Evolutionary conservation across 116 monocot genomes (phyloP).

Genomic region (Phalaenopsis hybrid): DNA sequence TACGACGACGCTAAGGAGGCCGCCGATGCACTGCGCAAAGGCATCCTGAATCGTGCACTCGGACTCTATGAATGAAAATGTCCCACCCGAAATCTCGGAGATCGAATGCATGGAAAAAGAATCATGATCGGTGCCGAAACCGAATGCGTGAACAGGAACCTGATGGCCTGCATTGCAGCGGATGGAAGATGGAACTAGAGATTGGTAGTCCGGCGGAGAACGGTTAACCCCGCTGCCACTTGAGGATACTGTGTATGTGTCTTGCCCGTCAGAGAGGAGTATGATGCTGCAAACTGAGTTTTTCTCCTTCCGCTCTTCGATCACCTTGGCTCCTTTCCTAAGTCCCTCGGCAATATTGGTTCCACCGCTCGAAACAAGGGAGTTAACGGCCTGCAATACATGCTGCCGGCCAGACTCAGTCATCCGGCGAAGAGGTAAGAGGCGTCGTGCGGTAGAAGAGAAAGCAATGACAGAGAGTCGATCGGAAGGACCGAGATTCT

Average conservation of each 20-base stretch:
- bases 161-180: constrained; percentile 9
- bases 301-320: constrained; percentile 45
- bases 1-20: constrained; percentile 72
- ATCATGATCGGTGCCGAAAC: constrained; percentile 75
- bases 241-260: constrained; percentile 36
- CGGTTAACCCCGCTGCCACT: neutral
- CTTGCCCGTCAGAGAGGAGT: constrained; percentile 72
- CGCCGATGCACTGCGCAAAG: constrained; percentile 76
- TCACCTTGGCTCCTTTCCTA: constrained; percentile 43
- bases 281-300: constrained; percentile 64
- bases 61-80: constrained; percentile 73
- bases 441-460: constrained; percentile 60
- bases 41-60: constrained; percentile 62
- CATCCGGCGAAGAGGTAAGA: constrained; percentile 67
- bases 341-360: constrained; percentile 84
- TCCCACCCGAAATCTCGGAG: constrained; percentile 59
- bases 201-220: constrained; percentile 21
- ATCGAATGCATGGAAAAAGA: constrained; percentile 49
- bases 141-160: constrained; percentile 60
- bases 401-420: constrained; percentile 39
- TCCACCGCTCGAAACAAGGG: constrained; percentile 41
- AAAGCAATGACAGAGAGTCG: constrained; percentile 69
- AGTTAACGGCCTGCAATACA: constrained; percentile 59
- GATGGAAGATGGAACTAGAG: constrained; percentile 38
- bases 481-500: constrained; percentile 64